A percentile compares a stretch with the other conserved stretches of the same genome.
Evolutionary conservation across 2,329 filamentous ascomycete species (phyloP).

Genomic region (Penicillium rolfsii): DNA sequence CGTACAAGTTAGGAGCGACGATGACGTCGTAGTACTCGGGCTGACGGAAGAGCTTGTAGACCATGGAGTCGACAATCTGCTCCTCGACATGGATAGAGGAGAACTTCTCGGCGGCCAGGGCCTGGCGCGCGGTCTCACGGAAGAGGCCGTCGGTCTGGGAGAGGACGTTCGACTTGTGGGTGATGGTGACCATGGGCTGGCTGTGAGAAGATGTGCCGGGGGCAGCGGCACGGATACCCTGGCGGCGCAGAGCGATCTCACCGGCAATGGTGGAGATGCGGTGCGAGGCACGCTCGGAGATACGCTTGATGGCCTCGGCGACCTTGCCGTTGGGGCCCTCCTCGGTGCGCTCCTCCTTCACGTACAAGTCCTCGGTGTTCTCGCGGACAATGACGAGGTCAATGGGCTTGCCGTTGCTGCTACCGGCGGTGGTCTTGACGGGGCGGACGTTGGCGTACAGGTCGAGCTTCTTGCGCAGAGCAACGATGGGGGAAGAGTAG

Average conservation of each 20-base stretch:
- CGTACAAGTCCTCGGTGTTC: slow-evolving; percentile 98
- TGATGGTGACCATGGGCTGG: slow-evolving; percentile 83
- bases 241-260: slow-evolving; percentile 85
- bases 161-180: slow-evolving; percentile 97
- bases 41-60: slow-evolving; percentile 98
- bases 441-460: slow-evolving; percentile 97
- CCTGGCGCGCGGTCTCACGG: slow-evolving; percentile 74
- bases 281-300: slow-evolving; percentile 79
- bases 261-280: slow-evolving; percentile 93
- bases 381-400: slow-evolving; percentile 98
- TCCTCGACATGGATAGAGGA: slow-evolving; percentile 74
- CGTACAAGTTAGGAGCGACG: slow-evolving; percentile 95
- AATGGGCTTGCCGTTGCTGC: slow-evolving; percentile 61
- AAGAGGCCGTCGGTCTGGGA: slow-evolving; percentile 97
- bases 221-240: slow-evolving; percentile 70
- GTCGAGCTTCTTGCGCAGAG: slow-evolving; percentile 89
- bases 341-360: slow-evolving; percentile 91
- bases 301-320: slow-evolving; percentile 97
- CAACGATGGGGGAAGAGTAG: slow-evolving; percentile 96
- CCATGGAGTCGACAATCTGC: slow-evolving; percentile 99
- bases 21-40: slow-evolving; percentile 96
- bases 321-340: slow-evolving; percentile 75
- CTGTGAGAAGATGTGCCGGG: slow-evolving; percentile 59
- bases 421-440: slow-evolving; percentile 75
- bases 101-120: slow-evolving; percentile 70